Evolutionary conservation across 768 basidiomycete species (phyloP).

Genomic region (Royoungia palumana): DNA sequence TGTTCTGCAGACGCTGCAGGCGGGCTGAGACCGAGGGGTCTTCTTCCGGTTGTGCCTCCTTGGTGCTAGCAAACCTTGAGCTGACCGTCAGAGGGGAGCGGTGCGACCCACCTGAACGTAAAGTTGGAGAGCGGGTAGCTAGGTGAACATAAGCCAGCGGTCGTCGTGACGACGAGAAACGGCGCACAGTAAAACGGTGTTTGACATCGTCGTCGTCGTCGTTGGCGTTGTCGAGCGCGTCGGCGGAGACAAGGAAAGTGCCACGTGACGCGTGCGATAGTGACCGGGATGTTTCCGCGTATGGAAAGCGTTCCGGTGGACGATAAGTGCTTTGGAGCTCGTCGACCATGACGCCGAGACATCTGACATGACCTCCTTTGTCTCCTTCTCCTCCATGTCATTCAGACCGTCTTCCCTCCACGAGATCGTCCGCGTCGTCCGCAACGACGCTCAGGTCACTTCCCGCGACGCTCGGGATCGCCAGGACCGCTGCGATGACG

Average conservation of each 20-base stretch:
- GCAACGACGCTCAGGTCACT: not conserved
- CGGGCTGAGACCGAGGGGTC: conserved; percentile 95
- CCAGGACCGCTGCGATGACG: conserved; percentile 8
- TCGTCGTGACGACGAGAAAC: not conserved
- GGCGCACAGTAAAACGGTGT: conserved; percentile 50
- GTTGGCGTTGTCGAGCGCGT: conserved; percentile 19
- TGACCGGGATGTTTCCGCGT: conserved; percentile 6
- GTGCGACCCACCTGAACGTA: conserved; percentile 68
- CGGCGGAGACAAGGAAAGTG: conserved; percentile 2
- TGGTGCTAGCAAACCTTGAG: conserved; percentile 57
- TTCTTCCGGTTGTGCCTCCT: conserved; percentile 96
- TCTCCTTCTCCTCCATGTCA: conserved; percentile 12
- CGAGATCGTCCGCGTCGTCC: not conserved
- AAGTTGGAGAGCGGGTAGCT: conserved; percentile 89
- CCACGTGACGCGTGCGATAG: conserved; percentile 15
- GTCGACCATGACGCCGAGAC: not conserved
- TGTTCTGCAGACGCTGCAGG: conserved; percentile 89
- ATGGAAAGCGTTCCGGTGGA: not conserved
- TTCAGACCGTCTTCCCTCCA: not conserved
- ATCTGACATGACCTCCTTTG: not conserved
- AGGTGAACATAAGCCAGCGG: no score
- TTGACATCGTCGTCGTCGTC: conserved; percentile 40
- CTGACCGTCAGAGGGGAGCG: not conserved
- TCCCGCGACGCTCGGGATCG: not conserved
- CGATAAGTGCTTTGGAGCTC: not conserved